phyloP scores from a whole-genome alignment of 75 land plant species.

The Pinus albicaulis region DNA sequence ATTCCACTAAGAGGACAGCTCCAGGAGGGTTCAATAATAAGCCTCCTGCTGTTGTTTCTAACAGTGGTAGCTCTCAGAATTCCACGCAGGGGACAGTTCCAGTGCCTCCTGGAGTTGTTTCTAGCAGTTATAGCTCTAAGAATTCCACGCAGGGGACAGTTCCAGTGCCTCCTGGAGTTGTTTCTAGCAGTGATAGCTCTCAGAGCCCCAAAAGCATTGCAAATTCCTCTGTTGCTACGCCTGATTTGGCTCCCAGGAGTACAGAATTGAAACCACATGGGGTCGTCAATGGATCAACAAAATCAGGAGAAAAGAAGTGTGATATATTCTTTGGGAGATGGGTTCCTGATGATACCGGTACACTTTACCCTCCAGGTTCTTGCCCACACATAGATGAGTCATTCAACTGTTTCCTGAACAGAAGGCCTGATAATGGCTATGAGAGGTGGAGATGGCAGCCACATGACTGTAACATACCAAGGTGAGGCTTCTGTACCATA shows the following conservation, averaged over 20 bases:
- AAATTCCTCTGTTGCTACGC: not conserved
- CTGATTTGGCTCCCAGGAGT: not conserved
- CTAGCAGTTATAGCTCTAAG: not conserved
- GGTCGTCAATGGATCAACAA: not conserved
- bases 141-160: not conserved
- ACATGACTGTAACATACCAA: conserved; percentile 41
- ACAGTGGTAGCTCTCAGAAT: not conserved
- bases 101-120: not conserved
- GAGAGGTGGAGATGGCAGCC: conserved; percentile 59
- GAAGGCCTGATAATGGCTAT: conserved; percentile 45
- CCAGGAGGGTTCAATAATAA: not conserved
- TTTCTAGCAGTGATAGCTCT: not conserved
- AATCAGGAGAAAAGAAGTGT: conserved; percentile 13
- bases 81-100: not conserved
- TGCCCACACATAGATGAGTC: conserved; percentile 50
- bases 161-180: not conserved
- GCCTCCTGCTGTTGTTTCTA: not conserved
- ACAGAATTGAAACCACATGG: not conserved
- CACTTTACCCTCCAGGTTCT: conserved; percentile 27
- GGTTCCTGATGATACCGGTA: conserved; percentile 38
- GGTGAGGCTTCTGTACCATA: conserved; percentile 19
- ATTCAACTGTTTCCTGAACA: conserved; percentile 46
- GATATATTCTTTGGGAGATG: conserved; percentile 40
- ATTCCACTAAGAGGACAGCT: not conserved
- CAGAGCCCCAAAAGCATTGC: not conserved